These are phyloP conservation scores for Globisporangium middletonii DNA, from an alignment of 352 stramenopile species.

Conservation along the genomic window DNA sequence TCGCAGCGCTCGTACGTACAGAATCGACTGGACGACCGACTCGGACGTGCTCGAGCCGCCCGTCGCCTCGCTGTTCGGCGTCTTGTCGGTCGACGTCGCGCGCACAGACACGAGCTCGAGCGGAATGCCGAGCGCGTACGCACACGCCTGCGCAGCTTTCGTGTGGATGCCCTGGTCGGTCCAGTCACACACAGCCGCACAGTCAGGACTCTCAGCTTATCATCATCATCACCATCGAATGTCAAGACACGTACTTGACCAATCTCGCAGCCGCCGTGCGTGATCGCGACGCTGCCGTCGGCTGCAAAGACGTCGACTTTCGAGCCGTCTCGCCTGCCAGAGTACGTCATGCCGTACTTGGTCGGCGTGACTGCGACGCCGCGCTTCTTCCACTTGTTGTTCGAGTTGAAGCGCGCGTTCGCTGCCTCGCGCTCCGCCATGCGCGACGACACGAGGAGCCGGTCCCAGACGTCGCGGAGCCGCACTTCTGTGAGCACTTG, in stretches of 20 bases:
- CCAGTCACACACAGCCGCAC: too few species aligned
- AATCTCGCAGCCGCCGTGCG: constrained; percentile 97
- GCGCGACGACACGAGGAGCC: constrained; percentile 56
- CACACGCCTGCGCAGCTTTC: constrained; percentile 51
- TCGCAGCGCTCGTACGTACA: constrained; percentile 13
- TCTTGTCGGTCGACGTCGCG: constrained; percentile 43
- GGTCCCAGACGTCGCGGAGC: constrained; percentile 82
- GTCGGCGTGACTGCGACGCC: constrained; percentile 50
- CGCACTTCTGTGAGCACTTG: constrained; percentile 91
- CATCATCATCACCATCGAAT: too few species aligned
- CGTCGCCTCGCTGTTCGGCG: constrained; percentile 39
- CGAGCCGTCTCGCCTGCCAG: constrained; percentile 36
- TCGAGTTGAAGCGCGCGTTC: constrained; percentile 87
- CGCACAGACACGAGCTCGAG: constrained; percentile 32
- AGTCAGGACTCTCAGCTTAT: too few species aligned
- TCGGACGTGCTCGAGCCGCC: constrained; percentile 57
- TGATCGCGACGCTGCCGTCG: constrained; percentile 95
- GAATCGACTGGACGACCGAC: constrained; percentile 28
- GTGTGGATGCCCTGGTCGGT: constrained; percentile 46
- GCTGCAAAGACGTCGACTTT: constrained; percentile 36
- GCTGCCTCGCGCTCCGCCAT: constrained; percentile 58
- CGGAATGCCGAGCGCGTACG: constrained; percentile 32
- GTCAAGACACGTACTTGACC: constrained; percentile 75
- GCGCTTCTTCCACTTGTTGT: constrained; percentile 90
- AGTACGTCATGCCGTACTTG: constrained; percentile 85